Evolutionary conservation across 129 eudicot genomes (phyloP).

Genomic region (Artemisia annua): DNA sequence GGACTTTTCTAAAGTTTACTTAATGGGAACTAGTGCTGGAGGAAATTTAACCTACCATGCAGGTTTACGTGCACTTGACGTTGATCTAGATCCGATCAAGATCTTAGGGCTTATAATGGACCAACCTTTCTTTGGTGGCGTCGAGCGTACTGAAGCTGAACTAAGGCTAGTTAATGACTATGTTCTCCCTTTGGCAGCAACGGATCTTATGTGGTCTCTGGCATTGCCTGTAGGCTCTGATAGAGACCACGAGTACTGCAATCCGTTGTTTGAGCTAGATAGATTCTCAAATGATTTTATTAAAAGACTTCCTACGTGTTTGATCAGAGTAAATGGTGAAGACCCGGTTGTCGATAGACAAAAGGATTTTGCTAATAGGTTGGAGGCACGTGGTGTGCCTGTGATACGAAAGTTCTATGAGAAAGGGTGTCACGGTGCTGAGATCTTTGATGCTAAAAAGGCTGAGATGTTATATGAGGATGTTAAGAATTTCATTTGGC

Average conservation of each 20-base stretch:
- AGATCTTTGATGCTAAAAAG: slow-evolving; percentile 39
- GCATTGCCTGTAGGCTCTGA: slow-evolving; percentile 1
- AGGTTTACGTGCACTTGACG: slow-evolving; percentile 35
- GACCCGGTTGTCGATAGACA: slow-evolving; percentile 54
- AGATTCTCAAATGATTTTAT: slow-evolving; percentile 22
- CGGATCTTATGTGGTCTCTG: slow-evolving; percentile 30
- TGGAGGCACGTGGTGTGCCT: slow-evolving; percentile 51
- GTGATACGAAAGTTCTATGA: slow-evolving; percentile 40
- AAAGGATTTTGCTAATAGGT: slow-evolving; percentile 44
- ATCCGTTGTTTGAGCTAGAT: slow-evolving; percentile 7
- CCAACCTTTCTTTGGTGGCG: slow-evolving; percentile 50
- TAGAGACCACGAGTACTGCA: slow-evolving; percentile 28
- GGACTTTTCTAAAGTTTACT: slow-evolving; percentile 37
- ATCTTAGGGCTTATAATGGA: slow-evolving; percentile 40
- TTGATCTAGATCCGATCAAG: slow-evolving; percentile 28
- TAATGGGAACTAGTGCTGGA: slow-evolving; percentile 46
- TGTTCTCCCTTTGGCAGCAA: slow-evolving; percentile 16
- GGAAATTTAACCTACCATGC: slow-evolving; percentile 40
- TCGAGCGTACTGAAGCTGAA: slow-evolving; percentile 16
- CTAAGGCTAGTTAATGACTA: slow-evolving; percentile 25
- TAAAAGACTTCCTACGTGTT: slow-evolving; percentile 39
- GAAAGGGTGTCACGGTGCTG: slow-evolving; percentile 45
- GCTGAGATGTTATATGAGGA: slow-evolving; percentile 33
- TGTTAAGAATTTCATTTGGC: slow-evolving; percentile 34
- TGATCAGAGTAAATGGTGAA: slow-evolving; percentile 45